These are phyloP conservation scores for Domatiomyces globalis DNA, from an alignment of 2,329 filamentous ascomycete genomes.

Conservation along the genomic window DNA sequence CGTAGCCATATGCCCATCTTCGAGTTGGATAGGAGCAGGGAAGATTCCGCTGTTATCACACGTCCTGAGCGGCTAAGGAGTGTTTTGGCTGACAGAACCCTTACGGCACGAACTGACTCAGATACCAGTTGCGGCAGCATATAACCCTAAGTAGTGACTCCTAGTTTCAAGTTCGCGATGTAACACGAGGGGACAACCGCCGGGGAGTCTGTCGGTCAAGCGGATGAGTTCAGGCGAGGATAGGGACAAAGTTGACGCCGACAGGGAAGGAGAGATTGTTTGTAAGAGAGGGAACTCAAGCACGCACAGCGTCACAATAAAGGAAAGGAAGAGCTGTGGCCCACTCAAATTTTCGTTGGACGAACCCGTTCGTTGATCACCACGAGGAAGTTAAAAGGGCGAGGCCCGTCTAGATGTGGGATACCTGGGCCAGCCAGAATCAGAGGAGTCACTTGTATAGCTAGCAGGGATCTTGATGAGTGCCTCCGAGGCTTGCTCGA, in stretches of 20 bases:
- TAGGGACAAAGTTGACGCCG: not conserved
- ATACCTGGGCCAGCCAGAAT: not conserved
- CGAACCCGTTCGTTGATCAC: not conserved
- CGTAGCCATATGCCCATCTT: not conserved
- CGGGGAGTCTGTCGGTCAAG: no score
- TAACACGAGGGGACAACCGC: not conserved
- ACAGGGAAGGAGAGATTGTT: not conserved
- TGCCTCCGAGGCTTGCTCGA: not conserved
- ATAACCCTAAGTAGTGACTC: not conserved
- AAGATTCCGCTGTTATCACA: not conserved
- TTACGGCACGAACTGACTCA: not conserved
- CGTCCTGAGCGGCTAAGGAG: not conserved
- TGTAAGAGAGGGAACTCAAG: not conserved
- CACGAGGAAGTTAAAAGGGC: not conserved
- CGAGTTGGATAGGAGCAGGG: not conserved
- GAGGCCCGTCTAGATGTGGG: not conserved
- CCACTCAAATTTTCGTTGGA: no score
- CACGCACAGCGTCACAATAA: not conserved
- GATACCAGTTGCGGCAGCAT: not conserved
- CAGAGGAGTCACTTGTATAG: not conserved
- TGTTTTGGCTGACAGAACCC: not conserved
- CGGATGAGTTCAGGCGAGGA: not conserved
- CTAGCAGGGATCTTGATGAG: not conserved
- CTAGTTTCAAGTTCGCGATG: no score
- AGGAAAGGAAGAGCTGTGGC: not conserved